Conservation (phyloP, 73 alveolate genomes). For the Paraurostyla sp. region DNA sequence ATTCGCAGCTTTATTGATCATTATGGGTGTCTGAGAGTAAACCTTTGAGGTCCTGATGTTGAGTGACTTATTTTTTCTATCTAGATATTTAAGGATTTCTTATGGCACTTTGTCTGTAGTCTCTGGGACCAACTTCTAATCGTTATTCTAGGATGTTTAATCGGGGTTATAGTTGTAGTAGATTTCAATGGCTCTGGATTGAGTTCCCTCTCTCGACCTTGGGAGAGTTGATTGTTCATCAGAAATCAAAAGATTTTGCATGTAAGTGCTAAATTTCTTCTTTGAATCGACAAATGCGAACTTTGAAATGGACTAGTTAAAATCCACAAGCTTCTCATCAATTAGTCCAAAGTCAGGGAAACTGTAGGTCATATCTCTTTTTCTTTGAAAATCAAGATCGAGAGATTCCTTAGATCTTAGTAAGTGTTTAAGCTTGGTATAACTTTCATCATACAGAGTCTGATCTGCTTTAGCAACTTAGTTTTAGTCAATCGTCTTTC, state of each 20-base stretch:
- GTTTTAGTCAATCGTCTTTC: background rate
- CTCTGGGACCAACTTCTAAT: background rate
- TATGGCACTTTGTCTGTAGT: background rate
- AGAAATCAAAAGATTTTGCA: background rate
- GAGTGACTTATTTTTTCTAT: background rate
- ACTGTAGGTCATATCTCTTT: background rate
- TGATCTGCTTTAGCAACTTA: background rate
- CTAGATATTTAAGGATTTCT: background rate
- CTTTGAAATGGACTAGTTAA: background rate
- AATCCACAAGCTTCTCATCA: background rate
- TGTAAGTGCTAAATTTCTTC: background rate
- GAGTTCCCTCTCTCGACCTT: background rate
- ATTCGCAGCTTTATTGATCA: background rate
- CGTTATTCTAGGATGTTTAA: background rate
- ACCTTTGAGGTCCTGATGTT: background rate
- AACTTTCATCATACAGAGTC: background rate
- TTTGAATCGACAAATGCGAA: slow-evolving; percentile 13
- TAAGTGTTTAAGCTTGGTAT: background rate
- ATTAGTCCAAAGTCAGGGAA: slow-evolving; percentile 1
- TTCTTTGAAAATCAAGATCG: background rate
- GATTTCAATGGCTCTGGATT: too few relatives aligned
- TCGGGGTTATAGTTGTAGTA: background rate
- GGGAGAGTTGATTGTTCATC: background rate
- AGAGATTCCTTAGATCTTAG: background rate
- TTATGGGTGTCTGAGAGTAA: background rate